Percentiles rank a stretch among this genome's conserved stretches.
These are phyloP conservation scores for Talaromyces atroroseus DNA, from an alignment of 2,329 filamentous ascomycete genomes.

Conservation along the genomic window DNA sequence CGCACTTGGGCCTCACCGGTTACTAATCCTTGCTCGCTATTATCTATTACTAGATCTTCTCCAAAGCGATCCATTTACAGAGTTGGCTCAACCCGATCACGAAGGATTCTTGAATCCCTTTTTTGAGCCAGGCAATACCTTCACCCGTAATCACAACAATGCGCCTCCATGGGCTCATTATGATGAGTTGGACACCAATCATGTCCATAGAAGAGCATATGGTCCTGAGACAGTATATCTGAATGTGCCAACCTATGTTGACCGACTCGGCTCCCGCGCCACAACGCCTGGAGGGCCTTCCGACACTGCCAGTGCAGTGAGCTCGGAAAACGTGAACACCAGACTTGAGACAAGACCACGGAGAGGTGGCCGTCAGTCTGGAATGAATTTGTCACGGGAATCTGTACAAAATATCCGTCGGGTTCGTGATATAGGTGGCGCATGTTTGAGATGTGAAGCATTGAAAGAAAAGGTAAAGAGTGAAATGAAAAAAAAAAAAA, in stretches of 20 bases:
- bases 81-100: not conserved
- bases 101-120: not conserved
- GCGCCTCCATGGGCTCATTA: not conserved
- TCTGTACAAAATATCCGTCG: not conserved
- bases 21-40: not conserved
- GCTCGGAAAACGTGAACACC: not conserved
- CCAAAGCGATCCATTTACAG: not conserved
- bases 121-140: not conserved
- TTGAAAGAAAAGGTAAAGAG: slow-evolving; percentile 2
- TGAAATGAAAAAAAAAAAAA: not conserved
- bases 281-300: not conserved
- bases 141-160: not conserved
- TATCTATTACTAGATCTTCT: not conserved
- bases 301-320: not conserved
- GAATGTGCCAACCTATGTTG: not conserved
- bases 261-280: not conserved
- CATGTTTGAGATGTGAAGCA: slow-evolving; percentile 5
- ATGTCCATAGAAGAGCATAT: not conserved
- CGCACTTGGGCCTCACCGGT: not conserved
- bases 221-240: not conserved
- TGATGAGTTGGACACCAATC: not conserved
- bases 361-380: not conserved
- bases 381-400: not conserved
- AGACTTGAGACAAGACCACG: not conserved
- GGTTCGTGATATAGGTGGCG: slow-evolving; percentile 1